A percentile compares a stretch with the other conserved stretches of the same genome.
phyloP scores from a whole-genome alignment of 345 rosid genomes.

The Rhizophora apiculata region DNA sequence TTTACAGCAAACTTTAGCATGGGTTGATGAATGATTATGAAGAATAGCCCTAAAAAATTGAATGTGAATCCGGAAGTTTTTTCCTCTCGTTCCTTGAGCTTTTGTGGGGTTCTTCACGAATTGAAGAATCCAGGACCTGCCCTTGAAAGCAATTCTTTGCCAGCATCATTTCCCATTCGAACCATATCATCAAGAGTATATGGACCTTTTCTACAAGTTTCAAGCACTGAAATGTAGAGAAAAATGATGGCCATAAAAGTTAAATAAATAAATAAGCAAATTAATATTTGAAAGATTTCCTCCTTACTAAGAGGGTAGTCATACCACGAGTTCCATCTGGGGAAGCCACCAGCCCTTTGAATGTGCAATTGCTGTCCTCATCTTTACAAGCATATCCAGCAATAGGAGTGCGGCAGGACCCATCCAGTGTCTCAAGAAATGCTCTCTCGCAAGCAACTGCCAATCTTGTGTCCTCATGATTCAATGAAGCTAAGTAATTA shows the following conservation, averaged over 20 bases:
- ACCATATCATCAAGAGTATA: constrained; percentile 73
- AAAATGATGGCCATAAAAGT: constrained; percentile 4
- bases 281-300: not conserved
- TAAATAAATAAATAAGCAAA: constrained; percentile 2
- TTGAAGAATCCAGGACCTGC: constrained; percentile 90
- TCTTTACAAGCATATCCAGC: constrained; percentile 87
- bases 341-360: constrained; percentile 90
- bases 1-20: constrained; percentile 13
- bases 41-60: constrained; percentile 11
- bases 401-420: constrained; percentile 97
- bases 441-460: constrained; percentile 93
- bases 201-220: constrained; percentile 80
- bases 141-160: constrained; percentile 75
- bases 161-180: constrained; percentile 84
- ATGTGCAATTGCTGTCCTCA: constrained; percentile 70
- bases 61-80: constrained; percentile 1
- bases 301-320: constrained; percentile 1
- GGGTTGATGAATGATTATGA: constrained; percentile 15
- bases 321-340: constrained; percentile 89
- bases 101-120: not conserved
- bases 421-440: constrained; percentile 77
- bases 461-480: constrained; percentile 90
- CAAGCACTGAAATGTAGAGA: constrained; percentile 63
- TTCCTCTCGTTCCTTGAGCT: not conserved
- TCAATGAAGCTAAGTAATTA: constrained; percentile 69